phyloP scores from a whole-genome alignment of 805 yeast genomes.

The Metschnikowia aberdeeniae region DNA sequence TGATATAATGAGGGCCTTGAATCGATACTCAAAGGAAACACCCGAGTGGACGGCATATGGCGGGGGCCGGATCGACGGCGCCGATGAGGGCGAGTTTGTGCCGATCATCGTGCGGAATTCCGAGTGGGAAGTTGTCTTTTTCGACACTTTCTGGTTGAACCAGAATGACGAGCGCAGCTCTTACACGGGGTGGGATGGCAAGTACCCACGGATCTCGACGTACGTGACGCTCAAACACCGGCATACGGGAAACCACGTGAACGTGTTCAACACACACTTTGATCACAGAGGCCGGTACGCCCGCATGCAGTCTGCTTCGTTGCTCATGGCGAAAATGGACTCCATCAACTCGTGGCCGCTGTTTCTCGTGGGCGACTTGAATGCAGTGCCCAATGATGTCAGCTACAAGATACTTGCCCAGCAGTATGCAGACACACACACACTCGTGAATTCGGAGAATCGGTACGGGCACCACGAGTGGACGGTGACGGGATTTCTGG shows the following conservation, averaged over 20 bases:
- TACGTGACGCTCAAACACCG: conserved; percentile 16
- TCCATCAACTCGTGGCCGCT: conserved; percentile 28
- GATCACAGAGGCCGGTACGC: conserved; percentile 18
- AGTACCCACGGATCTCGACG: conserved; percentile 17
- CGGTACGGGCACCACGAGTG: conserved; percentile 28
- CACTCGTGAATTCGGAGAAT: conserved; percentile 20
- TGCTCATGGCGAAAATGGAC: conserved; percentile 9
- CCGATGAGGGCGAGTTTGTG: conserved; percentile 17
- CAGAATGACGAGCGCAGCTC: conserved; percentile 7
- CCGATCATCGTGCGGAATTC: conserved; percentile 14
- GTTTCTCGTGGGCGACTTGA: conserved; percentile 29
- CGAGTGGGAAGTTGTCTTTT: conserved; percentile 17
- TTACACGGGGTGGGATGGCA: conserved; percentile 20
- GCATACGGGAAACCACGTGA: conserved; percentile 12
- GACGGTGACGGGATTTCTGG: conserved; percentile 32
- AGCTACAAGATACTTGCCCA: conserved; percentile 15
- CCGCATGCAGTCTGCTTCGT: conserved; percentile 10
- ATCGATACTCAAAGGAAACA: conserved; percentile 2
- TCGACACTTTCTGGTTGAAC: conserved; percentile 21
- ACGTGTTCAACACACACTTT: conserved; percentile 20
- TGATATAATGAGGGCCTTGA: conserved; percentile 16
- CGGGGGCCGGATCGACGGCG: conserved; percentile 18
- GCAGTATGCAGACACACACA: conserved; percentile 18
- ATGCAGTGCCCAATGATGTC: conserved; percentile 22
- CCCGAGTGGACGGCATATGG: conserved; percentile 18